Base-by-base conservation (phyloP, 192 early-diverging fungal species). In the Lobosporangium transversale region DNA sequence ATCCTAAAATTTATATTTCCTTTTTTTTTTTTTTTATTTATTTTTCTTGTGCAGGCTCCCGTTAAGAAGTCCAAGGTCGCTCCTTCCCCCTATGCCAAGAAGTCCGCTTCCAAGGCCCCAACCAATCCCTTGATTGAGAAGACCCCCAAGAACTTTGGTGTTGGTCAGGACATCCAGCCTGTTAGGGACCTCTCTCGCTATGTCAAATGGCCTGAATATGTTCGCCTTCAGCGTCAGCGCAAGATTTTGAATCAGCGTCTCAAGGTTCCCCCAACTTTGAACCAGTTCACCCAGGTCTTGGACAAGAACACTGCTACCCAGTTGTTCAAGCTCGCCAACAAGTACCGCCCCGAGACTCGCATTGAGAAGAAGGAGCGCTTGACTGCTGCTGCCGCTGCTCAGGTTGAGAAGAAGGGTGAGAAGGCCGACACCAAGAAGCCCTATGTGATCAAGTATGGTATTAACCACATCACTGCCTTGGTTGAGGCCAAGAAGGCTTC, bases 261-360 rank as follows among this genome's bases (percentile, higher is more conserved):
- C 70, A 98, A 98, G 94, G 98, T 99, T 37, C 98, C 98, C 66
- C 98, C 98, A 23, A 92, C 98, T 45, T 90, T 99, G 89, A 97
- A 98, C 93, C 98, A 99, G 90, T 99, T 99, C 93, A 92, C 94
- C 79, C 91, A 96, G 85, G 90, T 91, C 56, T 84, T 97, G 68
- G 98, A 99, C 90, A 95, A 95, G 90, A 98, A 97, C 93, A 97
- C 94, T 76, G 97, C 98, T 78, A 94, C 92, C 74, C 92, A 97
- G 88, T 86, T 97, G 75, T 98, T 99, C 94, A 96, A 95, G 89
- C 92, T 99, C 79, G 85, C 93, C 58, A 83, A 93, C 93, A 99
- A 99, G 94, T 98, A 98, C 94, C 95, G 96, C 80, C 96, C 98
- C 59, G 98, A 99, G 89, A 94, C 94, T 85, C 92, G 92, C 85